These are phyloP conservation scores for Psilocybe cubensis DNA, from an alignment of 768 basidiomycete genomes.

Conservation along the genomic window DNA sequence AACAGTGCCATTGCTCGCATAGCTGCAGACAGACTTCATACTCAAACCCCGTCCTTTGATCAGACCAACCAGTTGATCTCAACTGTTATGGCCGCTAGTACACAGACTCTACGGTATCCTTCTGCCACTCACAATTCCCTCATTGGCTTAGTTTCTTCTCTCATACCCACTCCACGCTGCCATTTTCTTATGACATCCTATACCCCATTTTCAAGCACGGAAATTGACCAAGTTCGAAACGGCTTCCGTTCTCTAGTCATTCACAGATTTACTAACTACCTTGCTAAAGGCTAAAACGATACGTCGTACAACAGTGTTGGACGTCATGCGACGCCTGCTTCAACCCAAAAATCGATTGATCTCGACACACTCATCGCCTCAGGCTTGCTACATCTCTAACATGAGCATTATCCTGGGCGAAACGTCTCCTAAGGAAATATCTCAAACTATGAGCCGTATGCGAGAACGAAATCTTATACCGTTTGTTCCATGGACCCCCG, in stretches of 20 bases:
- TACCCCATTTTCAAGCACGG: slow-evolving; percentile 96
- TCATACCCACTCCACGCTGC: slow-evolving; percentile 96
- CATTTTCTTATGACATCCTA: slow-evolving; percentile 99
- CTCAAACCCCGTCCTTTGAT: slow-evolving; percentile 86
- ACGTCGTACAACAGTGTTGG: slow-evolving; percentile 93
- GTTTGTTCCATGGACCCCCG: slow-evolving; percentile 99
- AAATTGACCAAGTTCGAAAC: slow-evolving; percentile 85
- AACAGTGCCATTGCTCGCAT: slow-evolving; percentile 94
- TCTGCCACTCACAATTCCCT: slow-evolving; percentile 99
- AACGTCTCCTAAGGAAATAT: slow-evolving; percentile 60
- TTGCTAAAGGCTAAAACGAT: slow-evolving; percentile 83
- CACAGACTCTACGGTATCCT: slow-evolving; percentile 94
- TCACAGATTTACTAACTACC: neutral
- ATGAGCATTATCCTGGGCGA: slow-evolving; percentile 99
- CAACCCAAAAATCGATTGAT: slow-evolving; percentile 99
- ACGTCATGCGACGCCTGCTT: slow-evolving; percentile 96
- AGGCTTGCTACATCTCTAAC: slow-evolving; percentile 95
- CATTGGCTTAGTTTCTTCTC: slow-evolving; percentile 93
- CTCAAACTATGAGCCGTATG: slow-evolving; percentile 95
- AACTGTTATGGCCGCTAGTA: slow-evolving; percentile 97
- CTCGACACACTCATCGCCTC: slow-evolving; percentile 86
- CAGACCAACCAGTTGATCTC: slow-evolving; percentile 94
- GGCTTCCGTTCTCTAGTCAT: neutral
- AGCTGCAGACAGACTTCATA: slow-evolving; percentile 88
- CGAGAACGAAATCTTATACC: slow-evolving; percentile 95